Base-by-base conservation (phyloP, 2,329 filamentous ascomycete species). In the Sporothrix dimorphospora region DNA sequence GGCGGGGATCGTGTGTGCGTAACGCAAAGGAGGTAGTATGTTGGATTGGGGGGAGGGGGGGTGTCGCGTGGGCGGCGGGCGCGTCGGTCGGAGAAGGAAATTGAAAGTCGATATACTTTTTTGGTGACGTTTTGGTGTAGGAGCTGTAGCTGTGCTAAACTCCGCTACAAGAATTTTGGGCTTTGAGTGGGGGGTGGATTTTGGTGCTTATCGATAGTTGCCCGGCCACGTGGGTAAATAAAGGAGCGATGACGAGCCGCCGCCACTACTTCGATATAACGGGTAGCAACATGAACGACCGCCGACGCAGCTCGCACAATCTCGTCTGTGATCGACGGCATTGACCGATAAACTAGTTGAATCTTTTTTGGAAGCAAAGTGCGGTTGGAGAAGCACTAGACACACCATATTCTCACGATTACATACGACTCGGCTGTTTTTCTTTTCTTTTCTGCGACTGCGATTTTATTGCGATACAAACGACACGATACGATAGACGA, bases 151-250 rank as follows among this genome's bases (percentile, higher is more conserved):
- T 55, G 65, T 59, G 30, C 59, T 42, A 34, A 67, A 21, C 16
- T 34, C 45, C 55, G 57, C 11, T 71, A 30, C 45, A 49, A 57
- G 71, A 57, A 69, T 73, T 71, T 57, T 45, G 30, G 27, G 5
- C 14, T 2, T 34, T 7, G 51, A 16, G 55, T 21, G 59, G 19
- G n/a, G 59, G 19, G 38, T 4, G 47, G n/a, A 19, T 12, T 45
- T 61, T 69, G 27, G 63, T 24, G 34, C 70, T 73, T 75, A 76
- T 75, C 75, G 76, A 77, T 77, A 73, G 76, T 77, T 77, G 76
- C 76, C 72, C 34, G 45, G 75, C 70, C 70, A 73, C 14, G 0
- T 9, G 34, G 19, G 72, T 74, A 75, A 74, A 75, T 70, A 74
- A n/a, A 42, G 38, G 51, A 51, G 24, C 30, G 45, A 67, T 47